Base-by-base conservation (phyloP, 148 eudicot species). In the Rhododendron griersonianum region DNA sequence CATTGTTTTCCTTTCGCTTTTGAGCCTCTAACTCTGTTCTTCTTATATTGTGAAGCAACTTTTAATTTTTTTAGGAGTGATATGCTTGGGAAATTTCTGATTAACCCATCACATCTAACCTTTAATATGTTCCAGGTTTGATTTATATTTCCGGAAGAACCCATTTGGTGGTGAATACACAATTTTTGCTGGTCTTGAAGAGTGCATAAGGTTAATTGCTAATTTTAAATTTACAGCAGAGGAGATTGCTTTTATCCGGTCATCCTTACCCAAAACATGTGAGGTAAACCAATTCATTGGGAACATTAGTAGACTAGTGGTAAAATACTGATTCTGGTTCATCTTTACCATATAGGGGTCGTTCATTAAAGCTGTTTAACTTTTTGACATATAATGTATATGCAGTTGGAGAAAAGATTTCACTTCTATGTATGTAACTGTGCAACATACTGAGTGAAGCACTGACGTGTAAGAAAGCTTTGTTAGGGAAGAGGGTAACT, bases 151-250 rank as follows among this genome's bases (percentile, higher is more conserved):
- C 84, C 92, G 98, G 61, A 94, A 73, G 89, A 96, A 95, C 74
- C 99, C 99, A 37, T 95, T 96, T 86, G 93, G 95, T 4, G 99
- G 99, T 25, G 99, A 96, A 88, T 96, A 92, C 87, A 96, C 99
- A n/a, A 89, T 96, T 23, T 96, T 96, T 91, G 98, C 99, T 74
- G 99, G 99, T 90, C 90, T 96, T 76, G 98, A 96, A 87, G 99
- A 96, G 92, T 96, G 99, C 93, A 93, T 96, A 89, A 91, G 92
- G 92, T 90, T 94, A 86, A 90, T 94, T 78, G 98, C 99, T 81
- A 94, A 95, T 81, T 96, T 93, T 86, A 95, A 89, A 89, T 91
- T 96, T 78, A 91, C 94, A 39, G 94, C 91, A 80, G 98, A 94
- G 73, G 94, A 96, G 80, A 90, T 96, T 85, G 86, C 90, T 44